Base-by-base conservation (phyloP, 805 yeast species). In the Nakazawaea holstii region DNA sequence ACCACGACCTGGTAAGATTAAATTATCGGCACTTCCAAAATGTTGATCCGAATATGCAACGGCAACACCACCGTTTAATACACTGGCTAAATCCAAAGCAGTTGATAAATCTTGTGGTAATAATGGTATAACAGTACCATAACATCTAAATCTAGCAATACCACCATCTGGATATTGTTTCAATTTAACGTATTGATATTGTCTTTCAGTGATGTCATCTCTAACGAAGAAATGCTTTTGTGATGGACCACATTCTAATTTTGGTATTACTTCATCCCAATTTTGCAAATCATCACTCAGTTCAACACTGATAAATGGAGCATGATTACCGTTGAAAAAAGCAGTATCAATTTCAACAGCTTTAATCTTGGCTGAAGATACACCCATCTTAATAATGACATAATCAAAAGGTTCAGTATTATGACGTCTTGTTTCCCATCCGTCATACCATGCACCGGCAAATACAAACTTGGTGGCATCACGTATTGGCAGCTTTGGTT, bases 91-190 rank as follows among this genome's bases (percentile, higher is more conserved):
- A 62, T 92, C 97, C 39, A 86, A 55, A 3, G 72, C 69, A 26
- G 71, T 64, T 30, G 65, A 50, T 20, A 57, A 52, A 53, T 76
- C 80, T 35, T 61, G 61, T 10, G 88, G 81, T 45, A 76, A 67
- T 38, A 83, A 74, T n/a, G 96, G 90, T 7, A 79, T 70, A 9
- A 91, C 96, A 35, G 75, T 70, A 17, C 98, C 99, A 62, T 85
- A 92, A 42, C 89, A 73, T 62, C 96, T 78, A 73, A 92, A 91
- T 54, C 99, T 77, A 8, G 97, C 96, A 66, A 92, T 91, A 27
- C 99, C 99, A 45, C 99, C 99, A 64, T 92, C 98, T 26, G 99
- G 98, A 67, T 85, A 92, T 96, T 89, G 90, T 69, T 82, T 82
- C 61, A 92, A 74, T 57, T 91, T 78, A 35, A 84, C 84, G 61